Evolutionary conservation across 192 early-diverging fungal species (phyloP).

Genomic region (Lobosporangium transversale): DNA sequence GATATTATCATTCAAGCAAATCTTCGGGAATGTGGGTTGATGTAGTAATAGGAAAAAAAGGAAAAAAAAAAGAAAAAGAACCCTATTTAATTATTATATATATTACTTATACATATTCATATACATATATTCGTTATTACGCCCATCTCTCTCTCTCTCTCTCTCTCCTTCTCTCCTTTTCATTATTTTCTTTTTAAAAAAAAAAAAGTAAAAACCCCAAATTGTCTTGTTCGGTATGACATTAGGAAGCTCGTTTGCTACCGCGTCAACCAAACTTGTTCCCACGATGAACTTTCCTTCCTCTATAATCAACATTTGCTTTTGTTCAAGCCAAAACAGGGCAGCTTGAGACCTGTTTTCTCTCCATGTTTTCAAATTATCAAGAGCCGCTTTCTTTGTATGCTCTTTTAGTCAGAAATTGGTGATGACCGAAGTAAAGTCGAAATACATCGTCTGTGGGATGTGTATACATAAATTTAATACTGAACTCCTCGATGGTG

Average conservation of each 20-base stretch:
- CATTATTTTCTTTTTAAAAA: slow-evolving; percentile 5
- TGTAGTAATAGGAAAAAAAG: slow-evolving; percentile 54
- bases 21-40: slow-evolving; percentile 78
- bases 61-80: not conserved
- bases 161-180: no score
- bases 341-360: slow-evolving; percentile 1
- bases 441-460: slow-evolving; percentile 5
- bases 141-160: no score
- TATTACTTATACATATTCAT: no score
- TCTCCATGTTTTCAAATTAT: slow-evolving; percentile 4
- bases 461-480: slow-evolving; percentile 10
- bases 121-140: no score
- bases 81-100: no score
- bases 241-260: slow-evolving; percentile 19
- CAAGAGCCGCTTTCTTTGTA: slow-evolving; percentile 6
- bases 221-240: slow-evolving; percentile 7
- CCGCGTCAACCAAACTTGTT: slow-evolving; percentile 19
- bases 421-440: slow-evolving; percentile 10
- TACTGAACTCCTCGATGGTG: slow-evolving; percentile 6
- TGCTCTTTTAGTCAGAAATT: slow-evolving; percentile 1
- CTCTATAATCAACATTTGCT: slow-evolving; percentile 12
- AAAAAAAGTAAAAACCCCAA: no score
- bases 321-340: slow-evolving; percentile 13
- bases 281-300: slow-evolving; percentile 14
- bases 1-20: slow-evolving; percentile 90